Conservation (phyloP, 1,139 yeast species). For the Kurtzmaniella quercitrusa region DNA sequence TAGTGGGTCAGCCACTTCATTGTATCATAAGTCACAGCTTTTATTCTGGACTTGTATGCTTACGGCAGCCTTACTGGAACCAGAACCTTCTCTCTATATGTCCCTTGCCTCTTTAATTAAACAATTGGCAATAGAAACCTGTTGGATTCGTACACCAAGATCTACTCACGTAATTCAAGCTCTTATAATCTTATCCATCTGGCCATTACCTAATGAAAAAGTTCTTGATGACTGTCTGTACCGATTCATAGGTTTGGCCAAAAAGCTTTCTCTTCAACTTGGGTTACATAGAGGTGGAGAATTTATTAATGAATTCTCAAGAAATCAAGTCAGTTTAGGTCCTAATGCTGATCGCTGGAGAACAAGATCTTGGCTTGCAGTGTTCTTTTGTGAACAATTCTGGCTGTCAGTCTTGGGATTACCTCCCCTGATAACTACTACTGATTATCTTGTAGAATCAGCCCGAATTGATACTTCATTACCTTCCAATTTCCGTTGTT, state of each 20-base stretch:
- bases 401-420: conserved; percentile 87
- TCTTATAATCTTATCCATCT: conserved; percentile 68
- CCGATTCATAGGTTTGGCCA: conserved; percentile 83
- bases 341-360: conserved; percentile 95
- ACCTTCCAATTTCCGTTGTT: conserved; percentile 69
- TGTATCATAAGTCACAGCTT: conserved; percentile 78
- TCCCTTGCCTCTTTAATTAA: conserved; percentile 74
- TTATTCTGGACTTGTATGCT: conserved; percentile 88
- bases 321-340: conserved; percentile 79
- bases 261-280: conserved; percentile 75
- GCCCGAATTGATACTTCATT: conserved; percentile 66
- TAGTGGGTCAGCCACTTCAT: conserved; percentile 67
- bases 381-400: conserved; percentile 83
- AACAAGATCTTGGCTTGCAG: conserved; percentile 87
- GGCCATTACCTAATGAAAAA: conserved; percentile 94
- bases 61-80: conserved; percentile 82
- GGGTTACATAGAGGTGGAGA: conserved; percentile 91
- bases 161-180: conserved; percentile 94
- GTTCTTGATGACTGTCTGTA: conserved; percentile 90
- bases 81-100: conserved; percentile 79
- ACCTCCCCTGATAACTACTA: conserved; percentile 76
- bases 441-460: conserved; percentile 77
- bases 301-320: conserved; percentile 83
- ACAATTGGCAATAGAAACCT: conserved; percentile 85
- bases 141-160: conserved; percentile 92